Conservation (phyloP, 768 basidiomycete genomes). For the Suillus placidus region DNA sequence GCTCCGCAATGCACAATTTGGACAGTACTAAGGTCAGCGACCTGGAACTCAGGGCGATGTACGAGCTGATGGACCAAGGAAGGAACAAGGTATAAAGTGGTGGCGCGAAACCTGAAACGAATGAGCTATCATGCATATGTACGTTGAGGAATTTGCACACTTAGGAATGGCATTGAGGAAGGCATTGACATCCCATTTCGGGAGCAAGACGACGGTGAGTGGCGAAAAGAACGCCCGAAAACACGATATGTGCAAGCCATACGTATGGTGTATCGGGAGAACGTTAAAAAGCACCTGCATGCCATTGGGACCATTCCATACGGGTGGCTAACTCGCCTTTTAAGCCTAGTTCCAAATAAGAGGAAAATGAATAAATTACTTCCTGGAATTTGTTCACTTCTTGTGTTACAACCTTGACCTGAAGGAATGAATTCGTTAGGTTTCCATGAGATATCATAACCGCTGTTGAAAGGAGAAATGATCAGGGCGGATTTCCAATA, state of each 20-base stretch:
- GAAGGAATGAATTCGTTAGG: conserved; percentile 46
- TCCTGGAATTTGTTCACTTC: conserved; percentile 37
- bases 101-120: conserved; percentile 53
- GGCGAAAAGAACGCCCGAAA: conserved; percentile 53
- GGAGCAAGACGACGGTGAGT: conserved; percentile 54
- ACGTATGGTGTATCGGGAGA: conserved; percentile 70
- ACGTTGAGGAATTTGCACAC: conserved; percentile 39
- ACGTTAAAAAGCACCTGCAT: conserved; percentile 55
- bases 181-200: conserved; percentile 58
- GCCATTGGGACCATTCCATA: conserved; percentile 44
- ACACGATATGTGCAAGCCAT: conserved; percentile 55
- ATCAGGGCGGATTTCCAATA: conserved; percentile 12
- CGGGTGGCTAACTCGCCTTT: conserved; percentile 36
- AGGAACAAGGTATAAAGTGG: conserved; percentile 55
- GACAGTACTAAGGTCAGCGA: conserved; percentile 57
- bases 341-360: neutral
- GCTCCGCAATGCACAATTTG: conserved; percentile 53
- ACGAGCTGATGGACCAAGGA: conserved; percentile 68
- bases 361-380: conserved; percentile 34
- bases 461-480: conserved; percentile 37
- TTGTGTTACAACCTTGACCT: conserved; percentile 37
- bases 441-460: conserved; percentile 79
- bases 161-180: conserved; percentile 58
- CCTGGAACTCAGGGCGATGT: conserved; percentile 48
- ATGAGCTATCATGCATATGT: neutral